Evolutionary conservation across 257 asterid genomes (phyloP).

Genomic region (Jasminum sambac): DNA sequence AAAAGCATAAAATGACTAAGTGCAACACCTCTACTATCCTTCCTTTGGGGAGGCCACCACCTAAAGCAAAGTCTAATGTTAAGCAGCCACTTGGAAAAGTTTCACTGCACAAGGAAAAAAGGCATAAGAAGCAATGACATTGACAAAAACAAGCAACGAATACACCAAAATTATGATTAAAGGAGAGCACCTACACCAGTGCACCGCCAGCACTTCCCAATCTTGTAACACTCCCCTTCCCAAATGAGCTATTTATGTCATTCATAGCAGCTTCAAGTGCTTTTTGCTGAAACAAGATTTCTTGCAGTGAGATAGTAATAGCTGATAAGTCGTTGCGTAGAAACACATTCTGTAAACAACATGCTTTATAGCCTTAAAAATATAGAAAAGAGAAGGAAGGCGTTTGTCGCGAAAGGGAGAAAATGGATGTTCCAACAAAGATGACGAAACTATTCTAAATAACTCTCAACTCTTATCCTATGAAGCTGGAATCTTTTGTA

Average conservation of each 20-base stretch:
- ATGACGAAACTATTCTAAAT: not conserved
- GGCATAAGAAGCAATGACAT: not conserved
- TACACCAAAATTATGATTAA: constrained; percentile 6
- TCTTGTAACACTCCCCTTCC: constrained; percentile 97
- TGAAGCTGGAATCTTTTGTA: not conserved
- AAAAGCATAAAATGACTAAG: constrained; percentile 5
- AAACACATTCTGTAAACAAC: not conserved
- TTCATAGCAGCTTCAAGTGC: constrained; percentile 96
- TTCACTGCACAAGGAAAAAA: constrained; percentile 56
- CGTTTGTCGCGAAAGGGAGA: not conserved
- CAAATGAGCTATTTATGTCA: constrained; percentile 90
- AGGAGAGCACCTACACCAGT: constrained; percentile 66
- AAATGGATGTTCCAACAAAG: not conserved
- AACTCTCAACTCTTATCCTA: not conserved
- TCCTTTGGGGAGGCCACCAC: constrained; percentile 98
- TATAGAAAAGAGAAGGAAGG: not conserved
- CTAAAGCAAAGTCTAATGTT: constrained; percentile 92
- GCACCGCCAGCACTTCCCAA: constrained; percentile 99
- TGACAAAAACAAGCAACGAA: not conserved
- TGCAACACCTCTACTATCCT: constrained; percentile 86
- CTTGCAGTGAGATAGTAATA: constrained; percentile 10
- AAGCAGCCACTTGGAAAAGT: constrained; percentile 97
- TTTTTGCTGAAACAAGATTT: constrained; percentile 60
- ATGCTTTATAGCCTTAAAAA: not conserved
- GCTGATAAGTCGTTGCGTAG: constrained; percentile 16